Conservation (phyloP, 2,329 filamentous ascomycete species). For the Cercospora nicotianae region DNA sequence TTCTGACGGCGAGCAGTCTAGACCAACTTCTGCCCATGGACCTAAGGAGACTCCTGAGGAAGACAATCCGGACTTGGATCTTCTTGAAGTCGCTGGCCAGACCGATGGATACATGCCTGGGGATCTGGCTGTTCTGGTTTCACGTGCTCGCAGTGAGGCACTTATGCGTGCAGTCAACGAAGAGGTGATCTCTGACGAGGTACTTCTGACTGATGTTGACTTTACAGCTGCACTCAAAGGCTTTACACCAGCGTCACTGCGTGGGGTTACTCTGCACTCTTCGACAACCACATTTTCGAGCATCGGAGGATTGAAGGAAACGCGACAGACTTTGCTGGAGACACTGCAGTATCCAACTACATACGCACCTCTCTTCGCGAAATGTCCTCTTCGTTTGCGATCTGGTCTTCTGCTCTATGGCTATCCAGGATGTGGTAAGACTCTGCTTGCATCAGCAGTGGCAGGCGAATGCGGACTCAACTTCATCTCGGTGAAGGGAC, state of each 20-base stretch:
- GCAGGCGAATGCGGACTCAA: slow-evolving; percentile 96
- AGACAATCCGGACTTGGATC: slow-evolving; percentile 76
- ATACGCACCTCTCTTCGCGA: slow-evolving; percentile 95
- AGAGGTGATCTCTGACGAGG: slow-evolving; percentile 46
- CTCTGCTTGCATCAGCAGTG: slow-evolving; percentile 90
- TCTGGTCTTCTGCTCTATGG: slow-evolving; percentile 92
- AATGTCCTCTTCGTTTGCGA: slow-evolving; percentile 89
- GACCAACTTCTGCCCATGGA: slow-evolving; percentile 42
- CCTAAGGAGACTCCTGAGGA: slow-evolving; percentile 49
- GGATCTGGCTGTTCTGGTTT: slow-evolving; percentile 81
- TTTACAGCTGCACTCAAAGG: slow-evolving; percentile 84
- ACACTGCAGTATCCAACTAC: slow-evolving; percentile 96
- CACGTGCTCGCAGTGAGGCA: slow-evolving; percentile 85
- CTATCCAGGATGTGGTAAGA: slow-evolving; percentile 95
- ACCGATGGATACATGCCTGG: slow-evolving; percentile 99
- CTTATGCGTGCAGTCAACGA: slow-evolving; percentile 74
- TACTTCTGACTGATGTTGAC: slow-evolving; percentile 70
- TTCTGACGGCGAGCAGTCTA: slow-evolving; percentile 53
- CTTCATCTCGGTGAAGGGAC: slow-evolving; percentile 97
- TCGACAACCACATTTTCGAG: slow-evolving; percentile 90
- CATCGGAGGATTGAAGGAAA: slow-evolving; percentile 84
- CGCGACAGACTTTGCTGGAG: slow-evolving; percentile 86
- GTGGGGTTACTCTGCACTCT: slow-evolving; percentile 90
- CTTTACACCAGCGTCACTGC: slow-evolving; percentile 90
- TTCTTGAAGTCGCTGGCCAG: slow-evolving; percentile 87